Base-by-base conservation (phyloP, 371 early-diverging fungal genomes). In the Mucor lusitanicus region DNA sequence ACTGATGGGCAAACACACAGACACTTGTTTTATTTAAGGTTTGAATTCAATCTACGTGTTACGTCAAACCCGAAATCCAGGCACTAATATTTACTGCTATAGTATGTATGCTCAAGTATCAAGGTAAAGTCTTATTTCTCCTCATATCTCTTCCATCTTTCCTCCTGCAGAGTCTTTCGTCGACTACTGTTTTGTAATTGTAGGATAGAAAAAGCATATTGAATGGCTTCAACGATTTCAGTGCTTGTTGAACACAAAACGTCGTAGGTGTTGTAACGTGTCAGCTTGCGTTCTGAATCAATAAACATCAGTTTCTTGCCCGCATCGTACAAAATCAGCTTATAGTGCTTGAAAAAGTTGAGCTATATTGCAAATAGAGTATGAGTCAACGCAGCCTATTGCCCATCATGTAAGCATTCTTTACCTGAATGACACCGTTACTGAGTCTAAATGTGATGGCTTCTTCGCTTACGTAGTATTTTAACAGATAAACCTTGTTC, bases 401-500 rank as follows among this genome's bases (percentile, higher is more conserved):
- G 13, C 7, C 7, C 55, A 55, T 12, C 6, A 54, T 28, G n/a
- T n/a, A n/a, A n/a, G n/a, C n/a, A n/a, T 25, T 1, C 3, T 32
- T 30, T 76, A 90, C 92, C 87, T 94, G 94, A 42, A 94, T 60
- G 13, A 87, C 78, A 42, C 85, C 81, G 50, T 92, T 92, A 62
- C 81, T 89, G 56, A 94, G 69, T 58, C 92, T 68, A 68, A 94
- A 94, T n/a, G 92, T 69, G 25, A 90, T 84, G 11, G 87, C 91
- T n/a, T 82, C 73, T n/a, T 83, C 83, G 0, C 89, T 87, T 9
- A 88, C 70, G 69, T 86, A 58, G 58, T 87, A 91, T 71, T 94
- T 93, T 28, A 87, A 80, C 44, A 94, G 39, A 67, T 85, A 92
- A 42, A 82, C 80, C 57, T 25, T 32, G 63, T 64, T 17, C 55